These are phyloP conservation scores for Ceratocystis ficicola DNA, from an alignment of 2,329 filamentous ascomycete species.

Conservation along the genomic window DNA sequence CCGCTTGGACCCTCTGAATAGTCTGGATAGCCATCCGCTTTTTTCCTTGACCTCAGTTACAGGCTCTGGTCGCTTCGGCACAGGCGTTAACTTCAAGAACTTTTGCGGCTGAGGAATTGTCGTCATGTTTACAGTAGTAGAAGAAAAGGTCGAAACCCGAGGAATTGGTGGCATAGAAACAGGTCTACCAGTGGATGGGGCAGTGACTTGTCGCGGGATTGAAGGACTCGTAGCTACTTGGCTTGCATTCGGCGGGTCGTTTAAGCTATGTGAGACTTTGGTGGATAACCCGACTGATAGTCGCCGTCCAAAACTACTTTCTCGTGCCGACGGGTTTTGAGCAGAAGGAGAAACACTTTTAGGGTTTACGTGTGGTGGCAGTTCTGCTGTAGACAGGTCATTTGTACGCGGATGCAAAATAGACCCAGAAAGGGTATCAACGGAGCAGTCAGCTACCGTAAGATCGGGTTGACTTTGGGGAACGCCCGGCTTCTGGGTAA, in stretches of 20 bases:
- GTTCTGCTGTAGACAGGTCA: background rate
- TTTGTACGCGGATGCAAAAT: background rate
- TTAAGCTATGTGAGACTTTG: background rate
- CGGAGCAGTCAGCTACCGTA: background rate
- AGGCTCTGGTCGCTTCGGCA: background rate
- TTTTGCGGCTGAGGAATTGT: background rate
- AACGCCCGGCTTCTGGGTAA: background rate
- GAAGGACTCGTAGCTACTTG: background rate
- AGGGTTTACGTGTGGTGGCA: background rate
- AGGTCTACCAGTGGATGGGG: background rate
- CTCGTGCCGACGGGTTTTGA: background rate
- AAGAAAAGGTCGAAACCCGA: background rate
- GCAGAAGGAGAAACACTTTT: background rate
- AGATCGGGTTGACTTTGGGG: background rate
- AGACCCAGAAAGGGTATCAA: no score
- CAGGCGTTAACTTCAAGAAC: background rate
- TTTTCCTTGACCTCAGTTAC: conserved; percentile 9
- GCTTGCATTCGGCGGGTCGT: background rate
- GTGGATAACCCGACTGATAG: background rate
- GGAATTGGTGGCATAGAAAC: conserved; percentile 2
- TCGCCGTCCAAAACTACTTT: background rate
- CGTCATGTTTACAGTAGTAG: background rate
- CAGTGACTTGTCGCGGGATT: background rate
- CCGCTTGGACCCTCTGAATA: conserved; percentile 7
- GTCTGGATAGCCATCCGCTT: conserved; percentile 13